Percentiles rank a stretch among this genome's conserved stretches.
Conservation (phyloP, 768 basidiomycete species). For the Naematelia encephala region DNA sequence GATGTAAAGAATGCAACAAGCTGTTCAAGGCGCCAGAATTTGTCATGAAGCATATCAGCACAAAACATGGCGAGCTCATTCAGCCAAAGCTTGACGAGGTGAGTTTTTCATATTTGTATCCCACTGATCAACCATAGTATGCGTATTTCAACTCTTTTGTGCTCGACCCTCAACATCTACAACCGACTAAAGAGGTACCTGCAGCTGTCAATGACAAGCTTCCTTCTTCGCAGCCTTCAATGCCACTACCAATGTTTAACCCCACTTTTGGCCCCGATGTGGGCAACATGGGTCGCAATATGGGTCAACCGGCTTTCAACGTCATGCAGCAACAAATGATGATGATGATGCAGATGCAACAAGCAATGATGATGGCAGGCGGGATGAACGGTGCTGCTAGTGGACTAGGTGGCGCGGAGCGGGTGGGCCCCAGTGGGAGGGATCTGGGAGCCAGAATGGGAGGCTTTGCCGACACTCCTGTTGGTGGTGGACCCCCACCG, state of each 20-base stretch:
- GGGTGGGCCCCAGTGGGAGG: conserved; percentile 59
- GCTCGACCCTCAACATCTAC: conserved; percentile 86
- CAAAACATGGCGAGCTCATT: conserved; percentile 86
- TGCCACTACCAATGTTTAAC: conserved; percentile 10
- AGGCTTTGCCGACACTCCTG: conserved; percentile 61
- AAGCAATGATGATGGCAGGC: conserved; percentile 41
- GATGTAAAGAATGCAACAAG: conserved; percentile 91
- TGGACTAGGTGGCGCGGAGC: conserved; percentile 47
- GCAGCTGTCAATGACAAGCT: conserved; percentile 47
- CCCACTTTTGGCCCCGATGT: conserved; percentile 9
- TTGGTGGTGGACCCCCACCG: conserved; percentile 65
- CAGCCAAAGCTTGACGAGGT: conserved; percentile 77
- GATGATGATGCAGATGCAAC: conserved; percentile 49
- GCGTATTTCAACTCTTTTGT: conserved; percentile 77
- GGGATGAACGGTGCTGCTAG: conserved; percentile 34
- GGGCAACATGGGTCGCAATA: conserved; percentile 1
- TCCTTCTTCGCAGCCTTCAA: conserved; percentile 33
- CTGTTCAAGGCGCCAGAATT: conserved; percentile 96
- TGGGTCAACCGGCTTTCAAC: conserved; percentile 6
- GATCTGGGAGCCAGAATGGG: conserved; percentile 76
- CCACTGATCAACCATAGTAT: neutral
- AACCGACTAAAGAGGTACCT: conserved; percentile 35
- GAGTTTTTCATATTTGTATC: conserved; percentile 37
- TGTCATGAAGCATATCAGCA: conserved; percentile 93
- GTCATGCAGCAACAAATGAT: conserved; percentile 43